These are phyloP conservation scores for Ganoderma lingzhi DNA, from an alignment of 1,284 basidiomycete genomes.

Conservation along the genomic window DNA sequence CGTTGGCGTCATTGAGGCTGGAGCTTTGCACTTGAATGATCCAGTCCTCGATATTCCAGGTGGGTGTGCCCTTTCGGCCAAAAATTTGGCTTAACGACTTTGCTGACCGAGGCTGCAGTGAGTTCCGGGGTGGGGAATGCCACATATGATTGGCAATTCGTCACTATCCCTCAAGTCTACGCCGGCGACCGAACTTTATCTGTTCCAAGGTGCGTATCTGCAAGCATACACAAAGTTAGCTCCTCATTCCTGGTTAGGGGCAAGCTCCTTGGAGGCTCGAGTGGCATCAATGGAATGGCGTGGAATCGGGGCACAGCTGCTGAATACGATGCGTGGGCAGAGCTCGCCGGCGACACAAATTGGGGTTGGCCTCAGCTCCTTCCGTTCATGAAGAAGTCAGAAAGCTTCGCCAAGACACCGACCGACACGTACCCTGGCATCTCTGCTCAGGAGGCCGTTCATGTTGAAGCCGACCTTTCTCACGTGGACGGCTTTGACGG, in stretches of 20 bases:
- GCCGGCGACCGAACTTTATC: constrained; percentile 5
- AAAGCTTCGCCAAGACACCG: constrained; percentile 4
- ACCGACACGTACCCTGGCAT: constrained; percentile 11
- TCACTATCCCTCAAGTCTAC: not conserved
- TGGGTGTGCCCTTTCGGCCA: not conserved
- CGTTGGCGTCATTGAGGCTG: constrained; percentile 28
- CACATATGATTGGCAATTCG: constrained; percentile 16
- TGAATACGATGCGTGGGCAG: constrained; percentile 16
- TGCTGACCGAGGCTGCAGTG: not conserved
- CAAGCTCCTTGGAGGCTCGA: constrained; percentile 16
- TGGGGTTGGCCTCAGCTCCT: constrained; percentile 16
- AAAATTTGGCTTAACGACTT: too few species aligned
- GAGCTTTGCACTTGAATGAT: constrained; percentile 21
- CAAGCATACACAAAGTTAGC: too few species aligned
- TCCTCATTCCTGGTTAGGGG: not conserved
- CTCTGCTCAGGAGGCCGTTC: not conserved
- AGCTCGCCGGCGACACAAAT: not conserved
- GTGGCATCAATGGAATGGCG: constrained; percentile 16
- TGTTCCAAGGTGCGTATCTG: not conserved
- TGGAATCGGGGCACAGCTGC: constrained; percentile 8
- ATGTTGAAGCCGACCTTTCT: not conserved
- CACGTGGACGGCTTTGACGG: not conserved
- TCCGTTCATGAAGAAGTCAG: constrained; percentile 16
- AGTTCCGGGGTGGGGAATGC: not conserved
- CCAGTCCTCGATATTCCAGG: constrained; percentile 11